Percentiles rank a stretch among this genome's conserved stretches.
phyloP scores from a whole-genome alignment of 2,329 filamentous ascomycete genomes.

The Orbilia javanica region DNA sequence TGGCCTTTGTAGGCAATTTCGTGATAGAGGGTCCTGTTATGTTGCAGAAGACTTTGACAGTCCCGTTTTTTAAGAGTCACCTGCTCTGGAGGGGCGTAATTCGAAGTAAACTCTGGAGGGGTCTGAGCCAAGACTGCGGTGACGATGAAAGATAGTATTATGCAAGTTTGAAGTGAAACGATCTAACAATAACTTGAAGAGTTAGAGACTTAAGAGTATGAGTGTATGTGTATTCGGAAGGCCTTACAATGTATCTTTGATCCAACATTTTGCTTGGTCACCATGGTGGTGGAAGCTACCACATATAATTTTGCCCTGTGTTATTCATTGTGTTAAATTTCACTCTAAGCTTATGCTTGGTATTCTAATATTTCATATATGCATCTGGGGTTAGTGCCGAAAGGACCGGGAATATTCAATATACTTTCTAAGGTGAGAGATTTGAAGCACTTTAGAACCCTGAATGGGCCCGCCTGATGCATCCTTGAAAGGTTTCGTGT shows the following conservation, averaged over 20 bases:
- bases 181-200: background rate
- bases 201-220: background rate
- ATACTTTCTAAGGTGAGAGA: background rate
- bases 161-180: constrained; percentile 13
- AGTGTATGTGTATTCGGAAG: background rate
- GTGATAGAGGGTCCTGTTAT: constrained; percentile 50
- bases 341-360: background rate
- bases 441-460: background rate
- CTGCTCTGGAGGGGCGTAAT: constrained; percentile 21
- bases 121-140: background rate
- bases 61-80: constrained; percentile 27
- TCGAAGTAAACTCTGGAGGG: background rate
- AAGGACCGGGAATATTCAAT: background rate
- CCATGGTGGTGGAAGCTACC: background rate
- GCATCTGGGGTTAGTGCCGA: background rate
- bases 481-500: background rate
- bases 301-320: background rate
- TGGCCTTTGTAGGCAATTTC: constrained; percentile 48
- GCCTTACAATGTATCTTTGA: constrained; percentile 31
- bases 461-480: background rate
- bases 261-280: constrained; percentile 20
- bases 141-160: constrained; percentile 23
- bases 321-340: background rate
- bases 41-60: constrained; percentile 46
- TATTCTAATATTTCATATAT: background rate